Percentiles rank a stretch among this genome's conserved stretches.
Conservation (phyloP, 495 filamentous ascomycete genomes). For the Daldinia decipiens region DNA sequence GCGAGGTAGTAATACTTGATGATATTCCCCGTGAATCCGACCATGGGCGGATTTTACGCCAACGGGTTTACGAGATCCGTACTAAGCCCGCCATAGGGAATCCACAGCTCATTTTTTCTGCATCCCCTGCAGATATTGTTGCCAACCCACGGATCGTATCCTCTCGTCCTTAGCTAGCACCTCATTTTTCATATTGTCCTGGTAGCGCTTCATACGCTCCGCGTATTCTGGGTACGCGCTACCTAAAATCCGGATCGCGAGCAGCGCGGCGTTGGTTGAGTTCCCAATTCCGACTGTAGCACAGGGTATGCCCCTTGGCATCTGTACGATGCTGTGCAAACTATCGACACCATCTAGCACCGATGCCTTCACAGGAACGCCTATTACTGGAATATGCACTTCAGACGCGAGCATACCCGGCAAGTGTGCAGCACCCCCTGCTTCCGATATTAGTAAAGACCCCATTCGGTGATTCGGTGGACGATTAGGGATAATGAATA, state of each 20-base stretch:
- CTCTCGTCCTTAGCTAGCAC: conserved; percentile 72
- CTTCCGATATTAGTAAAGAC: conserved; percentile 3
- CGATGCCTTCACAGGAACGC: conserved; percentile 88
- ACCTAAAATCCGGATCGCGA: conserved; percentile 88
- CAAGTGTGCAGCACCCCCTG: conserved; percentile 86
- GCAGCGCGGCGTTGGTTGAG: conserved; percentile 87
- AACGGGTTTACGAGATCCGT: not conserved
- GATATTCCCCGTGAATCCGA: not conserved
- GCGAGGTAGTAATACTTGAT: not conserved
- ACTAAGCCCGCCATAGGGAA: not conserved
- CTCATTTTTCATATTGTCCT: conserved; percentile 68
- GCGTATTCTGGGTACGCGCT: conserved; percentile 67
- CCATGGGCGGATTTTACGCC: not conserved
- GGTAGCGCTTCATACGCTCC: conserved; percentile 73
- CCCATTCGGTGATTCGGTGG: too few species aligned
- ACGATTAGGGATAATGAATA: too few species aligned
- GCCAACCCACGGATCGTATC: conserved; percentile 73
- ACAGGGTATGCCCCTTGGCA: conserved; percentile 68
- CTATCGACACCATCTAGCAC: conserved; percentile 90
- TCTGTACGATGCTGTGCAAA: conserved; percentile 89
- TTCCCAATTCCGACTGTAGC: conserved; percentile 88
- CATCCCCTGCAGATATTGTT: conserved; percentile 65
- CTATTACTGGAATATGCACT: conserved; percentile 91
- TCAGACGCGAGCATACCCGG: conserved; percentile 92
- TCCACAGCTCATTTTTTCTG: conserved; percentile 13